These are phyloP conservation scores for Pseudocercospora vitis DNA, from an alignment of 2,329 filamentous ascomycete species.

Conservation along the genomic window DNA sequence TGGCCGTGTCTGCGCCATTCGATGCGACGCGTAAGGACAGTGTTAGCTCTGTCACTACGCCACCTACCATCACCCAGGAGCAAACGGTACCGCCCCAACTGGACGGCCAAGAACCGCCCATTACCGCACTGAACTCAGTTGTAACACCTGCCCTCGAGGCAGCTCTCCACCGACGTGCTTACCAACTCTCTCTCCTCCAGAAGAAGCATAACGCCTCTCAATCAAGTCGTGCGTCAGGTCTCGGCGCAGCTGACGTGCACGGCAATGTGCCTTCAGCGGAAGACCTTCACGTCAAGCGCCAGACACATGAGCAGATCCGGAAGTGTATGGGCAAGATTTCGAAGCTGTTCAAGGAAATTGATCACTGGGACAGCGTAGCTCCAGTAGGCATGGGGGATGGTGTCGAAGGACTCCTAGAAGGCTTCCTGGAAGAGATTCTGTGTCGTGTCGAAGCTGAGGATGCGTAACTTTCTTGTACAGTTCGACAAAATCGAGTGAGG, in stretches of 20 bases:
- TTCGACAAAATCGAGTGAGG: neutral
- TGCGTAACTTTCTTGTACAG: slow-evolving; percentile 45
- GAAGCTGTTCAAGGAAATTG: slow-evolving; percentile 83
- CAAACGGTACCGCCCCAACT: slow-evolving; percentile 19
- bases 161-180: slow-evolving; percentile 75
- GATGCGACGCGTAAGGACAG: slow-evolving; percentile 15
- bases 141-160: slow-evolving; percentile 91
- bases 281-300: slow-evolving; percentile 47
- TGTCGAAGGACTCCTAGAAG: slow-evolving; percentile 84
- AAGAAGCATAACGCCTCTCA: slow-evolving; percentile 31
- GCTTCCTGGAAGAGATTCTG: slow-evolving; percentile 87
- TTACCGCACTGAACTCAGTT: slow-evolving; percentile 86
- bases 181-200: slow-evolving; percentile 59
- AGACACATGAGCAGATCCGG: slow-evolving; percentile 80
- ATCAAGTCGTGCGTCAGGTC: slow-evolving; percentile 17
- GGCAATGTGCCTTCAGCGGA: slow-evolving; percentile 14
- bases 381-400: slow-evolving; percentile 93
- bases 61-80: neutral
- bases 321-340: slow-evolving; percentile 79
- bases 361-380: slow-evolving; percentile 79
- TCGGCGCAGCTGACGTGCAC: neutral
- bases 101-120: slow-evolving; percentile 48
- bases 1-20: neutral
- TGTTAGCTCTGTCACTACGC: neutral
- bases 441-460: slow-evolving; percentile 87